Base-by-base conservation (phyloP, 2,329 filamentous ascomycete genomes). In the Simplicillium sp. region DNA sequence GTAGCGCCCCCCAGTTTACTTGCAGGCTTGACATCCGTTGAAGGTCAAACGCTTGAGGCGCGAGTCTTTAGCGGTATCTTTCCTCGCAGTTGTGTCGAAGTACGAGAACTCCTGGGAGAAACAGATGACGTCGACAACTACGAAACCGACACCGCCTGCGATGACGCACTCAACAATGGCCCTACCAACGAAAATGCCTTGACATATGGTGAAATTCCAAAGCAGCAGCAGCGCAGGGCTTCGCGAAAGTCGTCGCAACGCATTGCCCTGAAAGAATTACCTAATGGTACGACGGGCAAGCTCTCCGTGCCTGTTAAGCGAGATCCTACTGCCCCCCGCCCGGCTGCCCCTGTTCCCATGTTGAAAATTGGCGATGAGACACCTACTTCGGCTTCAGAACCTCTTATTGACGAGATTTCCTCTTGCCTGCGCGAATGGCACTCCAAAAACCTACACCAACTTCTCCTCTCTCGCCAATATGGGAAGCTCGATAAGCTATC, bases 41-140 rank as follows among this genome's bases (percentile, higher is more conserved):
- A 88, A 60, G 90, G 92, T 37, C 87, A 96, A 61, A 94, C 89
- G 1, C 79, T 97, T 28, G 90, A 97, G 65, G 88, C 90, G 44
- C 81, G 92, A 49, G 92, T 98, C 44, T 98, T 97, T 59, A 95
- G 89, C n/a, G 92, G 92, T 53, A 94, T 98, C 54, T 98, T 98
- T 57, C 92, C 92, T 11, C 77, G 85, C 49, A 92, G 83, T 59
- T 98, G 90, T 54, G 90, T 98, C 43, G 88, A 98, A 62, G 82
- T 98, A 44, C 81, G 90, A 49, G 92, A 98, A 65, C 80, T 95
- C 41, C 74, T 98, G 29, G 88, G 86, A 45, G 87, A 90, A 46
- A 67, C 70, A 5, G 81, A 84, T 41, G 69, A 75, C 11, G 61
- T 58, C 3, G 68, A 74, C 39, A 62, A 67, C 15, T 56, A 64